Conservation (phyloP, 2,329 filamentous ascomycete genomes). For the Calcarisporium arbuscula region DNA sequence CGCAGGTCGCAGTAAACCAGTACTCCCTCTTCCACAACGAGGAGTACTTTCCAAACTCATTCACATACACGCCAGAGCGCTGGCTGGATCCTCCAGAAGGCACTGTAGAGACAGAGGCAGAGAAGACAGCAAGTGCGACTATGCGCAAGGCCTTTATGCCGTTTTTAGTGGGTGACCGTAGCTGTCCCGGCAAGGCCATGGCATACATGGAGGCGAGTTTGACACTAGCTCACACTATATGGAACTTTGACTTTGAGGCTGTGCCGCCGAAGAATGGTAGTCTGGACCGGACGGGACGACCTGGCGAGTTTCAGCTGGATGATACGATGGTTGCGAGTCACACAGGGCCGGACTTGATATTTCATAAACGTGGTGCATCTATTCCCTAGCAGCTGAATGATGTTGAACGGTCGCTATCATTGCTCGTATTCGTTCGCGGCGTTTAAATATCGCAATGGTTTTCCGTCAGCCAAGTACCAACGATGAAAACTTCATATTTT, state of each 20-base stretch:
- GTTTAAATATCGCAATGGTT: no score
- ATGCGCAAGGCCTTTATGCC: conserved; percentile 1
- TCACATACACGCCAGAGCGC: conserved; percentile 5
- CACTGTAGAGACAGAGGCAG: neutral
- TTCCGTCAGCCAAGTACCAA: no score
- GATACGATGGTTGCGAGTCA: neutral
- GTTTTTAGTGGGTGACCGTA: neutral
- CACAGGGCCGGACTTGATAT: neutral
- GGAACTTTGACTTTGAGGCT: conserved; percentile 2
- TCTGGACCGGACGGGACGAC: neutral
- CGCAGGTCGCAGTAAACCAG: conserved; percentile 1
- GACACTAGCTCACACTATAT: neutral
- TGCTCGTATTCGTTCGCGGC: no score
- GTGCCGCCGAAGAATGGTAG: neutral
- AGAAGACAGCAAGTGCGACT: neutral
- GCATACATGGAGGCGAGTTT: conserved; percentile 3
- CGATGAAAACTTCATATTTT: no score
- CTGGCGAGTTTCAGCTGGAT: neutral
- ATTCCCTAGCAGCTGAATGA: no score
- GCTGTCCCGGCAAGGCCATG: conserved; percentile 1
- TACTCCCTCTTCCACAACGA: conserved; percentile 7
- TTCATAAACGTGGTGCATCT: no score
- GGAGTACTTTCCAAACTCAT: conserved; percentile 3
- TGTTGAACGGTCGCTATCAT: no score
- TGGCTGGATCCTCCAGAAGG: conserved; percentile 7